Base-by-base conservation (phyloP, 2,329 filamentous ascomycete genomes). In the Arthroderma sp. region DNA sequence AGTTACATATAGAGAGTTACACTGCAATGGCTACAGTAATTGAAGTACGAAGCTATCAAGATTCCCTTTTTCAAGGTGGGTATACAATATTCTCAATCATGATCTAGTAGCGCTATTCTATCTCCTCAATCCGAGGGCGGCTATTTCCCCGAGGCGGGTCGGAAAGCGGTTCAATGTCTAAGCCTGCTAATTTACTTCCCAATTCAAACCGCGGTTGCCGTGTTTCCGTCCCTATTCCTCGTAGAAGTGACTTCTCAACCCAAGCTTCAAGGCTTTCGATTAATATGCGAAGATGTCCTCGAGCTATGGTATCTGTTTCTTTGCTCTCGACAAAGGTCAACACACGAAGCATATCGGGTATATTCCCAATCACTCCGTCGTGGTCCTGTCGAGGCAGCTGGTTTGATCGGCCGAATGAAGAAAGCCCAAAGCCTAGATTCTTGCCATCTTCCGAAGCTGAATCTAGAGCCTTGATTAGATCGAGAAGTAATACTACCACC, bases 251-350 rank as follows among this genome's bases (percentile, higher is more conserved):
- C 50, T 66, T 68, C 50, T 67, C 62, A 44, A 63, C 45, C 65
- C 65, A 68, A 7, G 61, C 60, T 50, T 68, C 64, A 31, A 67
- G 46, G 41, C 58, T 67, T 52, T 67, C 64, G 29, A 64, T 59
- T 43, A 68, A 45, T 27, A 55, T 57, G 2, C 61, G 59, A 10
- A 67, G 50, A 53, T 68, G 63, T 0, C 62, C 64, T 27, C 63
- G 57, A 5, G 65, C 61, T 48, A 67, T 60, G 3, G 38, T 45
- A 45, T 68, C 65, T 5, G 54, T 57, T 42, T 68, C 65, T 8
- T 50, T 53, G 29, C 54, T 57, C 44, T 67, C 64, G 4, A 65
- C 62, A 37, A 61, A 63, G 1, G 42, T 48, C 31, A 68, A 49
- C 2, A 59, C 58, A 22, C 57, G 59, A 22, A 67, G 45, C 47